Base-by-base conservation (phyloP, 2,329 filamentous ascomycete genomes). In the Daldinia sp. region DNA sequence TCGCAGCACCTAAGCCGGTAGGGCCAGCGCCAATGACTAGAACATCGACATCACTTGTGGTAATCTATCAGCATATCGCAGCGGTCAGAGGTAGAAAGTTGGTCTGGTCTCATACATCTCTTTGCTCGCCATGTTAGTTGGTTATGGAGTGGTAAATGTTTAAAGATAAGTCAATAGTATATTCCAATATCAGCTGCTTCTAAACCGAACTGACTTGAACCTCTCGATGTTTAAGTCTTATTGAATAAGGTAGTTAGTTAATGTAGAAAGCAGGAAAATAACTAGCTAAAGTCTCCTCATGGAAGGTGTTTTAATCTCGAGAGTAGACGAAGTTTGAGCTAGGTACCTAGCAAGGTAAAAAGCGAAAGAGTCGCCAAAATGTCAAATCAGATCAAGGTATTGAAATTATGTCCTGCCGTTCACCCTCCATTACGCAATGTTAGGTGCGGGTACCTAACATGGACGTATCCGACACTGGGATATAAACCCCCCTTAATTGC, bases 1-100 rank as follows among this genome's bases (percentile, higher is more conserved):
- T 57, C 12, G 54, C 54, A 5, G 54, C 54, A 18, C 54, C 54
- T 18, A 57, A 41, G 15, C 54, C 54, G 6, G 54, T 57, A 57
- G 35, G 54, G 9, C 35, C 54, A 7, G 54, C 37, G 9, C 54
- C 54, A 4, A 57, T 57, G 28, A 57, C 54, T n/a, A 57, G 20
- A 41, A 57, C 37, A n/a, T 57, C 54, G 7, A 57, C 54, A 28
- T 57, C 15, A 39, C 54, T 57, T 57, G 26, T 50, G 18, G 7
- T 30, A 30, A 13, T n/a, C n/a, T 4, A 50, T 30, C 26, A 50
- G 46, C 26, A 30, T 9, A n/a, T n/a, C n/a, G n/a, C n/a, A 30
- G 1, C 5, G 13, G 44, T 28, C 23, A 28, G 28, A 28, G 12
- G 5, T 28, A n/a, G 7, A 23, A 39, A 48, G 1, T 48, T n/a